Evolutionary conservation across 2,329 filamentous ascomycete genomes (phyloP).

Genomic region (Diplodia intermedia): DNA sequence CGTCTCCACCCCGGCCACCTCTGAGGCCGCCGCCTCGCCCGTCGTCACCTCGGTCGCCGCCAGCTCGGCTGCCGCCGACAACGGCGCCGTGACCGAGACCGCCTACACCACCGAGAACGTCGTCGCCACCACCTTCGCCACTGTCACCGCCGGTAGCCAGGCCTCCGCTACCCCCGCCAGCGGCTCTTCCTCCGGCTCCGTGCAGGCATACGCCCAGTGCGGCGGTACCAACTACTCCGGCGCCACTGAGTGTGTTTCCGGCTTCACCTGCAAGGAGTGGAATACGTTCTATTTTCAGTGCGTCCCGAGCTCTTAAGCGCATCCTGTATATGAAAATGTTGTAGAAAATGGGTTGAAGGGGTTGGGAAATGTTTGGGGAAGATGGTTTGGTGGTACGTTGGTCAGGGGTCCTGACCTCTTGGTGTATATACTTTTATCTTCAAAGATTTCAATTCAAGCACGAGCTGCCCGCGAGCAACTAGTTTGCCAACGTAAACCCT

Average conservation of each 20-base stretch:
- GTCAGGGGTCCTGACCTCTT: no score
- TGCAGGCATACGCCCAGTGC: slow-evolving; percentile 49
- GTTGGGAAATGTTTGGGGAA: no score
- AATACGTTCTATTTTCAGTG: slow-evolving; percentile 56
- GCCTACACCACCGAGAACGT: slow-evolving; percentile 33
- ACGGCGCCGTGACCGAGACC: slow-evolving; percentile 29
- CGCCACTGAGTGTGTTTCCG: slow-evolving; percentile 46
- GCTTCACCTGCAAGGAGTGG: slow-evolving; percentile 47
- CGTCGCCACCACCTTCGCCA: slow-evolving; percentile 32
- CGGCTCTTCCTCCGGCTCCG: slow-evolving; percentile 36
- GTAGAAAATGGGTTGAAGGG: no score
- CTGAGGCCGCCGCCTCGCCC: slow-evolving; percentile 33
- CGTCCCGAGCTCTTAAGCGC: slow-evolving; percentile 34
- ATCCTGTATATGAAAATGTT: no score
- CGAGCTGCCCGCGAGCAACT: no score
- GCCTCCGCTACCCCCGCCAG: slow-evolving; percentile 26
- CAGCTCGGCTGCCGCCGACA: slow-evolving; percentile 37
- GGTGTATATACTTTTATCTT: no score
- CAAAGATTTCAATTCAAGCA: no score
- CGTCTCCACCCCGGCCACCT: slow-evolving; percentile 3
- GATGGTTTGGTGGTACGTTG: no score
- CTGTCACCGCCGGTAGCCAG: slow-evolving; percentile 29
- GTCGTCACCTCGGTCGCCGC: slow-evolving; percentile 30
- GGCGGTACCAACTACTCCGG: slow-evolving; percentile 49
- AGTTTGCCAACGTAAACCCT: no score